Percentiles rank a stretch among this genome's conserved stretches.
phyloP scores from a whole-genome alignment of 768 basidiomycete species.

The Udeniomyces megalosporus region DNA sequence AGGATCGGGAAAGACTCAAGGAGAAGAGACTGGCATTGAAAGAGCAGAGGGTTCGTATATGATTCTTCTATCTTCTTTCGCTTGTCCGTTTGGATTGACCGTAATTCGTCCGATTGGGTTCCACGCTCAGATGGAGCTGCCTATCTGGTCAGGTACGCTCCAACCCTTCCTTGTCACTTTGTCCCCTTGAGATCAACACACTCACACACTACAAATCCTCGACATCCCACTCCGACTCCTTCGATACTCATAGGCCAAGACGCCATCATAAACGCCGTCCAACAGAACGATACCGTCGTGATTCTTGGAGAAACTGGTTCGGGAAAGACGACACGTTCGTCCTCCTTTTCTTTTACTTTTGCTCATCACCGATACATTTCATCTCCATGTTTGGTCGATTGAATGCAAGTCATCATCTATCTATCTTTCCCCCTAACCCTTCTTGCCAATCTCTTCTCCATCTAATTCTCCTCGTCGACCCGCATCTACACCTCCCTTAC shows the following conservation, averaged over 20 bases:
- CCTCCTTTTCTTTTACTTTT: not conserved
- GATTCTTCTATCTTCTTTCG: not conserved
- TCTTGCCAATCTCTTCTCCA: not conserved
- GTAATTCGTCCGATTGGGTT: too few relatives aligned
- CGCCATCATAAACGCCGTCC: constrained; percentile 53
- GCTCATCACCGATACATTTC: not conserved
- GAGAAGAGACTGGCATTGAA: not conserved
- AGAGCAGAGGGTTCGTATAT: not conserved
- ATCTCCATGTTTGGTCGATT: too few relatives aligned
- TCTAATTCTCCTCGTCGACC: not conserved
- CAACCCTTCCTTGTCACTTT: not conserved
- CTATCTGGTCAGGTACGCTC: constrained; percentile 58
- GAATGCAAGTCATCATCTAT: too few relatives aligned
- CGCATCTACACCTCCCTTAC: not conserved
- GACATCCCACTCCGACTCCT: too few relatives aligned
- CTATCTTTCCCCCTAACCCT: not conserved
- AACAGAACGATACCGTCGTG: constrained; percentile 13
- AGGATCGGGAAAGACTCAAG: not conserved
- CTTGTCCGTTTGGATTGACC: not conserved
- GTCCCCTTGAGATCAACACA: not conserved
- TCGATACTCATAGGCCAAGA: constrained; percentile 43
- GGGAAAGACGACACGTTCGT: constrained; percentile 21
- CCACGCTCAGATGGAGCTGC: constrained; percentile 42
- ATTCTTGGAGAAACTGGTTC: constrained; percentile 15
- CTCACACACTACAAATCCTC: too few relatives aligned